A percentile compares a stretch with the other conserved stretches of the same genome.
These are phyloP conservation scores for Pilobolus umbonatus DNA, from an alignment of 192 early-diverging fungal genomes.

Conservation along the genomic window DNA sequence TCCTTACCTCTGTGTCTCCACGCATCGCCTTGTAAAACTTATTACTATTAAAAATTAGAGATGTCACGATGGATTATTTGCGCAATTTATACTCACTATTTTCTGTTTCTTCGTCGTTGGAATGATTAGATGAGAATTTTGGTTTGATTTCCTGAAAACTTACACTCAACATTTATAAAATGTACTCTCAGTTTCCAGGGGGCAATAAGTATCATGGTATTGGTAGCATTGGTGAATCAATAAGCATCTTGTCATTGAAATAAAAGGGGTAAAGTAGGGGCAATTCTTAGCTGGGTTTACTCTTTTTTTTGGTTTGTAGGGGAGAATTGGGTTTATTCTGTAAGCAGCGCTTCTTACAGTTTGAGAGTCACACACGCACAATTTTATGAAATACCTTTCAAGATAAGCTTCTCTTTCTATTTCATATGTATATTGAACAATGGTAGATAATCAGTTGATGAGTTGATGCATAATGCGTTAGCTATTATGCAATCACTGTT, in stretches of 20 bases:
- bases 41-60: slow-evolving; percentile 8
- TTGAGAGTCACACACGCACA: no score
- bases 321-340: no score
- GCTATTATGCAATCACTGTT: no score
- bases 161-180: neutral
- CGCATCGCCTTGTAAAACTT: neutral
- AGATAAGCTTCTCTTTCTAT: no score
- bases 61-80: slow-evolving; percentile 4
- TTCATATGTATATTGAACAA: no score
- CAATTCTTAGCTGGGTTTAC: no score
- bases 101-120: slow-evolving; percentile 7
- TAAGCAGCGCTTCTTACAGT: neutral
- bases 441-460: no score
- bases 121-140: slow-evolving; percentile 1
- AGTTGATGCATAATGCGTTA: no score
- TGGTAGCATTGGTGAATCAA: neutral
- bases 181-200: neutral
- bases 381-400: no score
- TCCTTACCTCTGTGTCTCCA: slow-evolving; percentile 4
- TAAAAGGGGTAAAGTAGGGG: slow-evolving; percentile 3
- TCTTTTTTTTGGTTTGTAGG: no score
- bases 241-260: neutral
- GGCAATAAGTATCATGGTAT: neutral
- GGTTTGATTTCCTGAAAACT: neutral
- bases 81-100: slow-evolving; percentile 3